Percentiles rank a stretch among this genome's conserved stretches.
These are phyloP conservation scores for Lodderomyces jiufengensis DNA, from an alignment of 1,139 yeast species.

Conservation along the genomic window DNA sequence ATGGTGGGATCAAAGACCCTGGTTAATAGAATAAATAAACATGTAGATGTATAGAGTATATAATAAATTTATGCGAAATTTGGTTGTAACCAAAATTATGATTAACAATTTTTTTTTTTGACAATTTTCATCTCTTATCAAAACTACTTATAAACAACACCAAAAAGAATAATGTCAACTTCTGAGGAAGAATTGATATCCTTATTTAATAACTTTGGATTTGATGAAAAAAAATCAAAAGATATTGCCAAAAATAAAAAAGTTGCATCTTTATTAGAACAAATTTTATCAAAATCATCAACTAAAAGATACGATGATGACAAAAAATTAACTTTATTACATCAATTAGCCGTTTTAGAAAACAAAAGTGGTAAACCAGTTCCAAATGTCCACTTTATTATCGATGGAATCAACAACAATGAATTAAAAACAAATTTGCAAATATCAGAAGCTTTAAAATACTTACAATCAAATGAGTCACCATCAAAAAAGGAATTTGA, in stretches of 20 bases:
- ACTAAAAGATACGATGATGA: slow-evolving; percentile 38
- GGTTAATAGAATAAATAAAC: slow-evolving; percentile 18
- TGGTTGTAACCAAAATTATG: no score
- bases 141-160: not conserved
- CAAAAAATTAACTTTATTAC: slow-evolving; percentile 62
- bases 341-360: slow-evolving; percentile 64
- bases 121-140: not conserved
- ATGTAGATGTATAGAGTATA: no score
- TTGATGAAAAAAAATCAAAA: slow-evolving; percentile 63
- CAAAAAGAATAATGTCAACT: slow-evolving; percentile 2
- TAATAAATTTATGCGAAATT: no score
- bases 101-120: not conserved
- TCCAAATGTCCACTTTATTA: slow-evolving; percentile 47
- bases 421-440: slow-evolving; percentile 67
- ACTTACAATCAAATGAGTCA: slow-evolving; percentile 46
- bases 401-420: slow-evolving; percentile 60
- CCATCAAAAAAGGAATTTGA: slow-evolving; percentile 44
- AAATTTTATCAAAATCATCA: slow-evolving; percentile 36
- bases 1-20: slow-evolving; percentile 52
- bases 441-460: slow-evolving; percentile 77
- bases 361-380: slow-evolving; percentile 44
- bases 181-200: slow-evolving; percentile 28
- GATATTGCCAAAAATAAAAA: slow-evolving; percentile 84
- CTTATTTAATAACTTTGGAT: slow-evolving; percentile 60
- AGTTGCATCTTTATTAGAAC: slow-evolving; percentile 65